These are phyloP conservation scores for Chenopodium formosanum DNA, from an alignment of 148 eudicot species.

Conservation along the genomic window DNA sequence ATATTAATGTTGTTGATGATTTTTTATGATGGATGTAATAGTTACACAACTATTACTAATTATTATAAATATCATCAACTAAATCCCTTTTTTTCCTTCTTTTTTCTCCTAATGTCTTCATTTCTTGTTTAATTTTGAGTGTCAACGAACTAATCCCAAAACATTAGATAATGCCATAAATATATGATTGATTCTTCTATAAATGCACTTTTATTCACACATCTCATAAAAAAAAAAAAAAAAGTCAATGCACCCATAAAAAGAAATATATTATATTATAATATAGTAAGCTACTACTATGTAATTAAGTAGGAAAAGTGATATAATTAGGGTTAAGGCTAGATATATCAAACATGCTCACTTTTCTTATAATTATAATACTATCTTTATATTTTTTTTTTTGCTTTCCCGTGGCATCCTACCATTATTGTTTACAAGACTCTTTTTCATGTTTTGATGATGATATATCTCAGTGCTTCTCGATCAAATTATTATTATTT, in stretches of 20 bases:
- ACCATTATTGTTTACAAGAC: constrained; percentile 23
- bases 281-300: no score
- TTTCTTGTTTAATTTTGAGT: constrained; percentile 27
- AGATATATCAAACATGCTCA: constrained; percentile 14
- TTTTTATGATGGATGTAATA: constrained; percentile 12
- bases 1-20: no score
- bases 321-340: constrained; percentile 10
- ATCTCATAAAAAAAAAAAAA: background rate
- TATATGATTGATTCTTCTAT: constrained; percentile 20
- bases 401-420: constrained; percentile 18
- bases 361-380: constrained; percentile 14
- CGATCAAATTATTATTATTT: background rate
- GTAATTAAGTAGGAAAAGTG: background rate
- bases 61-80: background rate
- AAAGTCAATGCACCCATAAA: constrained; percentile 37
- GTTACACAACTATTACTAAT: constrained; percentile 9
- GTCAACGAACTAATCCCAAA: constrained; percentile 30
- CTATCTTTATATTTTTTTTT: constrained; percentile 3
- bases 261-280: background rate
- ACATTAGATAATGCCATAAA: constrained; percentile 26
- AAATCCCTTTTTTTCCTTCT: background rate
- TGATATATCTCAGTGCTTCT: constrained; percentile 10
- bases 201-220: constrained; percentile 21
- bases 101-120: background rate
- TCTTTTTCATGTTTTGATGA: constrained; percentile 12